These are phyloP conservation scores for Acer yangbiense DNA, from an alignment of 345 rosid species.

Conservation along the genomic window DNA sequence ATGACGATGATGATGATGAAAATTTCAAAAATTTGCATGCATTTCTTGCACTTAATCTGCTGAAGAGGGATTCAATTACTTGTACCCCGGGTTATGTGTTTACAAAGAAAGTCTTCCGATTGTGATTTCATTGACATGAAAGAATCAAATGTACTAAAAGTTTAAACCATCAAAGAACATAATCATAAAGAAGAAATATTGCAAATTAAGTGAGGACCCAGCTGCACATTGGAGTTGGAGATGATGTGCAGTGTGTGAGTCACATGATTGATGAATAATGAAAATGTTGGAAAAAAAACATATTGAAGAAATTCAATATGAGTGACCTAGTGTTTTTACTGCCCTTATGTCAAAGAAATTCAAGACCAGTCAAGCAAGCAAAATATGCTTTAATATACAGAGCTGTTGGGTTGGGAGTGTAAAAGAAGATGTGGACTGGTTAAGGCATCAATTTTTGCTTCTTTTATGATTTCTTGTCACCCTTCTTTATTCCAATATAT, in stretches of 20 bases:
- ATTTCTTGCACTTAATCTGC: slow-evolving; percentile 6
- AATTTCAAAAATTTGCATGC: not conserved
- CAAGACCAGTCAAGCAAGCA: slow-evolving; percentile 1
- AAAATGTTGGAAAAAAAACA: too few relatives aligned
- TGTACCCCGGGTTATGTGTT: not conserved
- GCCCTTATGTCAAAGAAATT: not conserved
- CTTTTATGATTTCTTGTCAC: slow-evolving; percentile 2
- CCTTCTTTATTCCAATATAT: slow-evolving; percentile 36
- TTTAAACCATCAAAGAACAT: not conserved
- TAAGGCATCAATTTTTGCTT: slow-evolving; percentile 19
- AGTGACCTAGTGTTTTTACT: not conserved
- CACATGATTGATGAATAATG: not conserved
- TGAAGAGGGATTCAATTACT: not conserved
- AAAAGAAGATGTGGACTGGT: slow-evolving; percentile 13
- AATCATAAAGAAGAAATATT: not conserved
- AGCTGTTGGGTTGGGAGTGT: slow-evolving; percentile 4
- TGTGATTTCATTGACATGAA: not conserved
- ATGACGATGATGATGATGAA: not conserved
- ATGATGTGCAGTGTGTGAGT: not conserved
- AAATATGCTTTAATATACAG: slow-evolving; percentile 13
- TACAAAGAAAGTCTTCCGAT: not conserved
- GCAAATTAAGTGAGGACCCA: not conserved
- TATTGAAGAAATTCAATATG: not conserved
- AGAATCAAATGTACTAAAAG: not conserved
- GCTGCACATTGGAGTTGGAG: not conserved